Conservation (phyloP, 768 basidiomycete genomes). For the Asterophora parasitica region DNA sequence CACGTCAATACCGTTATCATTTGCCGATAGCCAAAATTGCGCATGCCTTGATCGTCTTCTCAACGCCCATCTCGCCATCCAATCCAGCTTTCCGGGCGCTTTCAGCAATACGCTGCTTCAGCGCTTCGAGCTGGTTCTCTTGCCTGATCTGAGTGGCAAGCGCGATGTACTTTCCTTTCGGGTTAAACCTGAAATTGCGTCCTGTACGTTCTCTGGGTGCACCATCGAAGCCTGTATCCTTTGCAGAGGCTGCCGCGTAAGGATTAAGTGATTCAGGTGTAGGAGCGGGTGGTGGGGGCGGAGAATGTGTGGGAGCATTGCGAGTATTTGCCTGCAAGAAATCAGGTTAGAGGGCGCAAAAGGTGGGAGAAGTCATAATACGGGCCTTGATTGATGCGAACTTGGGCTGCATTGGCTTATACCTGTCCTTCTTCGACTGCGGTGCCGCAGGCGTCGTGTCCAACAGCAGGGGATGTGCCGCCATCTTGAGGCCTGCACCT, state of each 20-base stretch:
- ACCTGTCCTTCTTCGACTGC: constrained; percentile 84
- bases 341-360: not conserved
- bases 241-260: constrained; percentile 56
- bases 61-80: constrained; percentile 88
- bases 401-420: constrained; percentile 99
- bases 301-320: constrained; percentile 63
- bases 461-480: constrained; percentile 81
- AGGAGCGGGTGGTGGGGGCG: constrained; percentile 34
- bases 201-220: constrained; percentile 67
- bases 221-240: constrained; percentile 67
- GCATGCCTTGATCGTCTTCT: constrained; percentile 81
- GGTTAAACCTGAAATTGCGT: constrained; percentile 78
- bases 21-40: not conserved
- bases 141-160: constrained; percentile 67
- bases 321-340: constrained; percentile 63
- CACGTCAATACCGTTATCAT: not conserved
- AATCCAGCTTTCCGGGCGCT: constrained; percentile 90
- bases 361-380: not conserved
- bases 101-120: constrained; percentile 92
- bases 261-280: constrained; percentile 61
- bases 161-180: constrained; percentile 87
- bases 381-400: constrained; percentile 89
- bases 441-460: constrained; percentile 55
- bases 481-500: constrained; percentile 84
- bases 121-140: constrained; percentile 78